A percentile compares a stretch with the other conserved stretches of the same genome.
Conservation (phyloP, 306 rosid species). For the Cicer arietinum region DNA sequence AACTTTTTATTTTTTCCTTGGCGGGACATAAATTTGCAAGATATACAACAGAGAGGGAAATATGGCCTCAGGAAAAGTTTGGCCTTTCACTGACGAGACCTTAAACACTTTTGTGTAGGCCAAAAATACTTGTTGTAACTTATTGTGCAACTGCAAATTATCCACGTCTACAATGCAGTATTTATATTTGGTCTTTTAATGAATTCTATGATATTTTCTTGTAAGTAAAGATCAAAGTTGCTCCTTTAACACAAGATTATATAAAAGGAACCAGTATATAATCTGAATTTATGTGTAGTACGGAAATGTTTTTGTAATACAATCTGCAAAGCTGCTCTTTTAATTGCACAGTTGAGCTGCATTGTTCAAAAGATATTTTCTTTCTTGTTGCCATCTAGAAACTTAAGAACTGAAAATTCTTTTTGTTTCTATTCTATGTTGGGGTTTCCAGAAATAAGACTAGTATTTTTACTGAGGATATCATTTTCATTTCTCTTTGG, state of each 20-base stretch:
- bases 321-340: constrained; percentile 26
- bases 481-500: constrained; percentile 39
- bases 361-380: constrained; percentile 9
- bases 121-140: constrained; percentile 4
- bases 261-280: background rate
- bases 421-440: background rate
- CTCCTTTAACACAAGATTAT: constrained; percentile 4
- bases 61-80: constrained; percentile 9
- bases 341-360: constrained; percentile 24
- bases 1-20: constrained; percentile 10
- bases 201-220: constrained; percentile 8
- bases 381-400: constrained; percentile 27
- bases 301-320: constrained; percentile 17
- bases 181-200: constrained; percentile 8
- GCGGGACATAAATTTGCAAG: constrained; percentile 7
- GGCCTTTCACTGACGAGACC: background rate
- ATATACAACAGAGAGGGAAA: constrained; percentile 28
- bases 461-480: constrained; percentile 27
- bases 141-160: background rate
- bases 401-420: constrained; percentile 18
- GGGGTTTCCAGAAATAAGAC: constrained; percentile 22
- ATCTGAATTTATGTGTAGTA: background rate
- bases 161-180: background rate
- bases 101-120: constrained; percentile 15
- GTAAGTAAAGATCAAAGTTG: constrained; percentile 12